Evolutionary conservation across 352 stramenopile genomes (phyloP).

Genomic region (Globisporangium sylvaticum): DNA sequence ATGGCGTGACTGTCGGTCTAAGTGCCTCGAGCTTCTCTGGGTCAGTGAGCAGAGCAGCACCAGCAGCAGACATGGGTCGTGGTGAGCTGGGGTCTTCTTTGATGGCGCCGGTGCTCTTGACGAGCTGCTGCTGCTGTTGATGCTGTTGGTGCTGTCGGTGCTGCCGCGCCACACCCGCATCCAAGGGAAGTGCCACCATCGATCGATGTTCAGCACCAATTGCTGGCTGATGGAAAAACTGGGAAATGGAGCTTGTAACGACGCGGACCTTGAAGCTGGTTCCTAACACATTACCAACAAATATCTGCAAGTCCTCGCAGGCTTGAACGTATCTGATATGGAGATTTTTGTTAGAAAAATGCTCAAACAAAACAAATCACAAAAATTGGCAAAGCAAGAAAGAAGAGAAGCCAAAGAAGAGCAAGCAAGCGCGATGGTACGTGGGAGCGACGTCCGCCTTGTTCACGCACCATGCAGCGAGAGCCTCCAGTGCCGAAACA

Average conservation of each 20-base stretch:
- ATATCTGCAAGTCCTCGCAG: too few species aligned
- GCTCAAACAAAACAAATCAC: not conserved
- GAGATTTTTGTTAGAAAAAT: too few species aligned
- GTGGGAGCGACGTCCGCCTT: not conserved
- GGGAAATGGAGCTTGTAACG: slow-evolving; percentile 6
- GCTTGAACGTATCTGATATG: too few species aligned
- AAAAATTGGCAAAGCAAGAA: not conserved
- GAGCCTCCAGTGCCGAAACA: not conserved
- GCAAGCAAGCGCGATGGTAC: slow-evolving; percentile 1
- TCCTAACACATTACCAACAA: too few species aligned
- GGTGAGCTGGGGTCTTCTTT: not conserved
- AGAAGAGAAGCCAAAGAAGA: not conserved
- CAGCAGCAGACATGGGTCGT: not conserved
- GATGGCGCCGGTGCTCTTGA: not conserved
- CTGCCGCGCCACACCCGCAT: not conserved
- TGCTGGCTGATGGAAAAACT: not conserved
- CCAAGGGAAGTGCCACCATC: not conserved
- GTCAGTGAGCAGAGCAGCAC: not conserved
- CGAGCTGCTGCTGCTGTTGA: not conserved
- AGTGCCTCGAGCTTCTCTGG: slow-evolving; percentile 6
- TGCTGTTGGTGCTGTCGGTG: not conserved
- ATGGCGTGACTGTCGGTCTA: not conserved
- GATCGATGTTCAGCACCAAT: not conserved
- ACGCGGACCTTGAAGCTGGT: not conserved
- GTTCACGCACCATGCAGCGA: not conserved